Evolutionary conservation across 1,139 yeast genomes (phyloP).

Genomic region (Taphrina communis): DNA sequence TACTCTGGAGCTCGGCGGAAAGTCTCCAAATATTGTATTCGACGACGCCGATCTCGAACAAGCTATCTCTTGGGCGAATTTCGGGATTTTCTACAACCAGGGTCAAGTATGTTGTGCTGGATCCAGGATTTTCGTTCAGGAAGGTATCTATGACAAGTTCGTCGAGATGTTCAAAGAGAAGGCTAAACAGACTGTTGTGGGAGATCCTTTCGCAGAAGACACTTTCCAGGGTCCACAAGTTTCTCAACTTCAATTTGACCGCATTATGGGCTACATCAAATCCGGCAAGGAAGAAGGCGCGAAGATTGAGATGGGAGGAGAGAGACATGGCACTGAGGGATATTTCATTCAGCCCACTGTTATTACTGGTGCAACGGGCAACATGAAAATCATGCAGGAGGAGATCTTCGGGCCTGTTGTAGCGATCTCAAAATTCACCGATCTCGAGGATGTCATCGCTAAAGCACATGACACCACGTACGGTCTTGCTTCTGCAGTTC

Average conservation of each 20-base stretch:
- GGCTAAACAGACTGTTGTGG: conserved; percentile 60
- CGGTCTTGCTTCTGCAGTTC: conserved; percentile 87
- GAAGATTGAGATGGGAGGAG: conserved; percentile 76
- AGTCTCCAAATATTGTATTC: conserved; percentile 80
- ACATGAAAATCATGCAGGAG: conserved; percentile 73
- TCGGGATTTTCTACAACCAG: conserved; percentile 76
- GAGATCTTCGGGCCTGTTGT: conserved; percentile 91
- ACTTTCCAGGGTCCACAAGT: conserved; percentile 88
- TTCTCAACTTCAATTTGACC: conserved; percentile 73
- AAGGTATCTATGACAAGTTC: conserved; percentile 71
- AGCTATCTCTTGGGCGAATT: conserved; percentile 65
- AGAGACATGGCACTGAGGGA: conserved; percentile 66
- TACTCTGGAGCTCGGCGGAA: conserved; percentile 85
- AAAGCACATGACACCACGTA: conserved; percentile 76
- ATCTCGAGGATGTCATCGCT: conserved; percentile 70
- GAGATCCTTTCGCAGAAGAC: conserved; percentile 75
- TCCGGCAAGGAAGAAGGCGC: conserved; percentile 79
- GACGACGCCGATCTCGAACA: conserved; percentile 71
- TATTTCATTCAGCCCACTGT: conserved; percentile 80
- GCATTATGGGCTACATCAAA: conserved; percentile 74
- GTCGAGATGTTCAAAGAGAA: conserved; percentile 61
- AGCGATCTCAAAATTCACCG: conserved; percentile 71
- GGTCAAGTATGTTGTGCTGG: conserved; percentile 93
- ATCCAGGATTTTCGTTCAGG: conserved; percentile 79
- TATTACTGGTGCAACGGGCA: conserved; percentile 70